phyloP scores from a whole-genome alignment of 176 grass and related monocot genomes.

The Saccharum officinarum region DNA sequence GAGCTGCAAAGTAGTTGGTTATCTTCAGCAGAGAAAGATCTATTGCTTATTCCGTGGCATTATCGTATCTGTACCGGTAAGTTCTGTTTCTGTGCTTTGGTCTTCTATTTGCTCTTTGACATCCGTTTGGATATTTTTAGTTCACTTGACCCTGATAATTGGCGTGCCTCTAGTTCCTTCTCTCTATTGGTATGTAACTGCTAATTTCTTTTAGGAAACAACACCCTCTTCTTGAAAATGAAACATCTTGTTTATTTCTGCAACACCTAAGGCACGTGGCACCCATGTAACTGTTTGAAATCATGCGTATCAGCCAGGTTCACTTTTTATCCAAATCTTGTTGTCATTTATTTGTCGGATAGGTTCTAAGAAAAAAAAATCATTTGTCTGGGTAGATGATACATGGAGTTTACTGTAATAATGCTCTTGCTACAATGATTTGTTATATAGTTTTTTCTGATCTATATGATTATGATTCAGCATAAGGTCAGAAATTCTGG shows the following conservation, averaged over 20 bases:
- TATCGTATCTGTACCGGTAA: constrained; percentile 63
- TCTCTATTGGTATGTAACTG: background rate
- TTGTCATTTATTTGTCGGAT: constrained; percentile 19
- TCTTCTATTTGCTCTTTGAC: constrained; percentile 30
- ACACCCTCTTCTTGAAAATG: background rate
- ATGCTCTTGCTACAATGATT: constrained; percentile 18
- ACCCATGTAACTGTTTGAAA: background rate
- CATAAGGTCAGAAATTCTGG: constrained; percentile 45
- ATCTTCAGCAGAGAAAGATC: constrained; percentile 68
- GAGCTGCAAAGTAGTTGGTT: constrained; percentile 60
- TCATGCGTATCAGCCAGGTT: background rate
- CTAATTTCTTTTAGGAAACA: constrained; percentile 6
- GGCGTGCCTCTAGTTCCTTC: background rate
- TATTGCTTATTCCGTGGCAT: constrained; percentile 79
- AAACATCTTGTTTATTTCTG: background rate
- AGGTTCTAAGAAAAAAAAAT: background rate
- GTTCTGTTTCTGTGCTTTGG: constrained; percentile 21
- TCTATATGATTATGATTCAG: constrained; percentile 51
- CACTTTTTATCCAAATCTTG: background rate
- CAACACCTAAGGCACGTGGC: background rate
- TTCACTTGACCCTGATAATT: background rate
- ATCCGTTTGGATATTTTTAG: constrained; percentile 7
- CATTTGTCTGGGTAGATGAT: constrained; percentile 16
- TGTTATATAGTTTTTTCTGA: constrained; percentile 18
- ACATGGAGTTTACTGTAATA: background rate